These are phyloP conservation scores for Chondrus crispus DNA, from an alignment of 23 red algal species.

Conservation along the genomic window DNA sequence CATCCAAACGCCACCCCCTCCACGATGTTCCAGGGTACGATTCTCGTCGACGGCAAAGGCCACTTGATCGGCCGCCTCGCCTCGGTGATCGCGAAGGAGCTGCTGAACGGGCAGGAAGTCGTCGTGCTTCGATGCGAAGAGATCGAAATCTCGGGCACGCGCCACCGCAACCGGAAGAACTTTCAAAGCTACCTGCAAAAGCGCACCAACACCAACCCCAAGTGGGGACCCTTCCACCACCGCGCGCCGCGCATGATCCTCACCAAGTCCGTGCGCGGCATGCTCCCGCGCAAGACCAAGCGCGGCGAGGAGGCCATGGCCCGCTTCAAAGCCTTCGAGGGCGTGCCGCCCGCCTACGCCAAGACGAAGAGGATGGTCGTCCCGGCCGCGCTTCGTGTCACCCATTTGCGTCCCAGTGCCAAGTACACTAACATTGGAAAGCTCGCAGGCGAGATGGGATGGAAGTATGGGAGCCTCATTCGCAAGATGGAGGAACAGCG, in stretches of 20 bases:
- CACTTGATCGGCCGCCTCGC: conserved; percentile 95
- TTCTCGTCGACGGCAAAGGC: conserved; percentile 88
- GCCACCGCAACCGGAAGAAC: conserved; percentile 86
- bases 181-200: conserved; percentile 91
- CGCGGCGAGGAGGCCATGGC: conserved; percentile 81
- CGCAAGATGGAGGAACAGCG: conserved; percentile 86
- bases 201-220: conserved; percentile 94
- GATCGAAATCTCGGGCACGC: conserved; percentile 86
- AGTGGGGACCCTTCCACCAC: conserved; percentile 85
- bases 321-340: conserved; percentile 85
- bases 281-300: conserved; percentile 91
- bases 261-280: conserved; percentile 88
- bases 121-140: conserved; percentile 96
- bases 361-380: conserved; percentile 96
- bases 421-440: conserved; percentile 89
- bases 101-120: conserved; percentile 90
- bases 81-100: conserved; percentile 90
- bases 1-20: no score
- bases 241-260: conserved; percentile 91
- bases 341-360: conserved; percentile 87
- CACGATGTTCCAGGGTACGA: conserved; percentile 76
- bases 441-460: conserved; percentile 87
- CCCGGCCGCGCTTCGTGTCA: conserved; percentile 76
- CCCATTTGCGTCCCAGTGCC: conserved; percentile 79
- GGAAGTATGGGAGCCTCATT: conserved; percentile 89